Evolutionary conservation across 2,329 filamentous ascomycete species (phyloP).

Genomic region (Neopestalotiopsis sp.): DNA sequence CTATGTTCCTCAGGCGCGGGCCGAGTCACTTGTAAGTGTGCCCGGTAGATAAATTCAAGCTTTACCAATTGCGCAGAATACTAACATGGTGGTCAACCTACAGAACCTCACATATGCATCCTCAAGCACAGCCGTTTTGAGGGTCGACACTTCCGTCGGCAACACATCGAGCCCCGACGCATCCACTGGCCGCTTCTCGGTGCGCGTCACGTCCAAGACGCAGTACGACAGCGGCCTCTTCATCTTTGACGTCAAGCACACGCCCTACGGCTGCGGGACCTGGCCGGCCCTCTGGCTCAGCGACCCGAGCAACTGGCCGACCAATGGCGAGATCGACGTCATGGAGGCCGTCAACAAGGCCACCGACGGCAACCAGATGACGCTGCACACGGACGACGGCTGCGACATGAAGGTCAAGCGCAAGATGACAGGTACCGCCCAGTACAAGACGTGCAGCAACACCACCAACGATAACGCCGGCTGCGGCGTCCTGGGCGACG

Average conservation of each 20-base stretch:
- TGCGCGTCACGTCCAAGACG: slow-evolving; percentile 65
- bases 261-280: slow-evolving; percentile 66
- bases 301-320: slow-evolving; percentile 66
- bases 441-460: slow-evolving; percentile 56
- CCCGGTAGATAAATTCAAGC: background rate
- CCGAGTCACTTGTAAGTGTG: slow-evolving; percentile 46
- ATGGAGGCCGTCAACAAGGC: slow-evolving; percentile 65
- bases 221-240: slow-evolving; percentile 70
- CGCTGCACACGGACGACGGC: slow-evolving; percentile 59
- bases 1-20: slow-evolving; percentile 53
- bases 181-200: slow-evolving; percentile 65
- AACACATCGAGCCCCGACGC: slow-evolving; percentile 53
- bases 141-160: slow-evolving; percentile 65
- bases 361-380: slow-evolving; percentile 61
- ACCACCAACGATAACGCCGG: slow-evolving; percentile 59
- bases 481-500: slow-evolving; percentile 55
- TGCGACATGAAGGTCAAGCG: slow-evolving; percentile 62
- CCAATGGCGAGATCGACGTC: slow-evolving; percentile 68
- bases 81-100: slow-evolving; percentile 17
- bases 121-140: slow-evolving; percentile 57
- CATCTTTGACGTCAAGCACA: slow-evolving; percentile 69
- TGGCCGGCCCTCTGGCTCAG: slow-evolving; percentile 73
- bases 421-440: slow-evolving; percentile 53
- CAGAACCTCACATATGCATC: slow-evolving; percentile 70
- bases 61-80: background rate